phyloP scores from a whole-genome alignment of 2,329 filamentous ascomycete species.

The Phaeosphaeriaceae sp. region DNA sequence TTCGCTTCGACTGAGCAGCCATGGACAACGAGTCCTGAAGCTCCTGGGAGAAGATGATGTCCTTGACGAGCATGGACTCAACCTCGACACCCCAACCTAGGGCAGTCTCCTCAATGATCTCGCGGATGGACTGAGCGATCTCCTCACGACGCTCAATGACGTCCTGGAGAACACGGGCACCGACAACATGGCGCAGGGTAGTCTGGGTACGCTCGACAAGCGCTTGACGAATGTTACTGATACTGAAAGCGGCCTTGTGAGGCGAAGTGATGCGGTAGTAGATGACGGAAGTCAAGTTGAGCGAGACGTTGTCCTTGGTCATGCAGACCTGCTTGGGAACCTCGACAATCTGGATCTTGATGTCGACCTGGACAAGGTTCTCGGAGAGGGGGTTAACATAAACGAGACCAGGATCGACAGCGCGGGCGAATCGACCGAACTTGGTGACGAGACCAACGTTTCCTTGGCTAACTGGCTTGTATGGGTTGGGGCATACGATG shows the following conservation, averaged over 20 bases:
- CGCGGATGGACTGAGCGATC: slow-evolving; percentile 90
- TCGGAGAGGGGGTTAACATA: slow-evolving; percentile 97
- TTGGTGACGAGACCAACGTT: slow-evolving; percentile 95
- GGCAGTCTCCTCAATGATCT: slow-evolving; percentile 97
- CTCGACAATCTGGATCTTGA: slow-evolving; percentile 99
- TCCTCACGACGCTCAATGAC: slow-evolving; percentile 98
- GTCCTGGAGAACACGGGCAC: slow-evolving; percentile 93
- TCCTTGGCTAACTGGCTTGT: slow-evolving; percentile 89
- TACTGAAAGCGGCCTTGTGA: slow-evolving; percentile 97
- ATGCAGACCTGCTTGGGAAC: slow-evolving; percentile 97
- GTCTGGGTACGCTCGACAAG: slow-evolving; percentile 98
- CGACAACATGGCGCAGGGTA: slow-evolving; percentile 94
- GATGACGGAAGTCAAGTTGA: slow-evolving; percentile 94
- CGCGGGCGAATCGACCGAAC: slow-evolving; percentile 93
- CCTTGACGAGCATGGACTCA: slow-evolving; percentile 99
- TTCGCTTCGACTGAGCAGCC: slow-evolving; percentile 98
- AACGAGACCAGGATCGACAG: slow-evolving; percentile 94
- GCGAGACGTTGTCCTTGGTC: slow-evolving; percentile 98
- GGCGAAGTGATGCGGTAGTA: slow-evolving; percentile 98
- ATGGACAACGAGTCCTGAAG: slow-evolving; percentile 96
- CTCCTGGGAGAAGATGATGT: slow-evolving; percentile 96
- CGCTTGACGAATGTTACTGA: slow-evolving; percentile 93
- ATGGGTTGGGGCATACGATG: slow-evolving; percentile 91
- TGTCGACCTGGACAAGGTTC: slow-evolving; percentile 87
- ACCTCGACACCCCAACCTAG: slow-evolving; percentile 94